These are phyloP conservation scores for Lactuca saligna DNA, from an alignment of 129 eudicot species.

Conservation along the genomic window DNA sequence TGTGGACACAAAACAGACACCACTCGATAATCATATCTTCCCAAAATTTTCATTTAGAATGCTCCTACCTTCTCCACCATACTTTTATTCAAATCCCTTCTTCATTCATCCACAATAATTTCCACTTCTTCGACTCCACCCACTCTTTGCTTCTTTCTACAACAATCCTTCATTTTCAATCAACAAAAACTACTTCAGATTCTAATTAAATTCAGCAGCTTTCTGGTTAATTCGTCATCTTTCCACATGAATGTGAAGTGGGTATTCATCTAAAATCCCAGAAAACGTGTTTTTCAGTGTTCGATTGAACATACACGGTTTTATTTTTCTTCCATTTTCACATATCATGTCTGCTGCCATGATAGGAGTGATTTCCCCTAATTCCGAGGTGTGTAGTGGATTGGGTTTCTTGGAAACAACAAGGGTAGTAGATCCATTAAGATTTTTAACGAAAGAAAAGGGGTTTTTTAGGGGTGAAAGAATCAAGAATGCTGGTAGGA, in stretches of 20 bases:
- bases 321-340: slow-evolving; percentile 1
- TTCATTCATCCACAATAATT: slow-evolving; percentile 8
- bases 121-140: background rate
- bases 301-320: background rate
- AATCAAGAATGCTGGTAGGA: slow-evolving; percentile 41
- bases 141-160: slow-evolving; percentile 4
- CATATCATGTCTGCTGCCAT: slow-evolving; percentile 67
- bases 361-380: slow-evolving; percentile 71
- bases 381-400: slow-evolving; percentile 51
- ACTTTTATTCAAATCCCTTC: background rate
- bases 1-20: slow-evolving; percentile 47
- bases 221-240: slow-evolving; percentile 4
- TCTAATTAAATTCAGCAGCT: background rate
- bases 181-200: background rate
- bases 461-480: slow-evolving; percentile 30
- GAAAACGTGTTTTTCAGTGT: slow-evolving; percentile 14
- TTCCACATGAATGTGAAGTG: slow-evolving; percentile 30
- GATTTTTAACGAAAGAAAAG: slow-evolving; percentile 24
- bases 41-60: slow-evolving; percentile 3
- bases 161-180: slow-evolving; percentile 18
- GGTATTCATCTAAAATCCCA: slow-evolving; percentile 22
- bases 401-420: slow-evolving; percentile 46
- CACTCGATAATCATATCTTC: slow-evolving; percentile 29
- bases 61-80: slow-evolving; percentile 8
- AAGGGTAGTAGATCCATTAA: slow-evolving; percentile 38